phyloP scores from a whole-genome alignment of 1,284 basidiomycete genomes.

The Leccinum angustisporum region DNA sequence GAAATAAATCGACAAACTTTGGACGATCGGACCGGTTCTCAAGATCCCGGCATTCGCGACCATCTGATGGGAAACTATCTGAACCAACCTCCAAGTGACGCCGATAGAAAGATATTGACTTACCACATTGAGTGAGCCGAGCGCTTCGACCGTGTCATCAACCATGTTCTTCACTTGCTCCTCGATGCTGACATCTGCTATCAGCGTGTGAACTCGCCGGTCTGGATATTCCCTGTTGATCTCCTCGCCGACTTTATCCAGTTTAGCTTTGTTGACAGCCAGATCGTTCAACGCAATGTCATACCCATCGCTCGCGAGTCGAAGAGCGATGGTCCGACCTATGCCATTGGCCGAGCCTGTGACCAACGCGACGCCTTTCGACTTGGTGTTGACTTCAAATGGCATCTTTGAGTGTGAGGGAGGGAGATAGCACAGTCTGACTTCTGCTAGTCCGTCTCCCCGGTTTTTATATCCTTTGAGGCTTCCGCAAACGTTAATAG shows the following conservation, averaged over 20 bases:
- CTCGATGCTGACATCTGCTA: slow-evolving; percentile 38
- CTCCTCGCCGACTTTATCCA: slow-evolving; percentile 25
- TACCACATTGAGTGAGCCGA: slow-evolving; percentile 41
- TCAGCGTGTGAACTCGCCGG: slow-evolving; percentile 22
- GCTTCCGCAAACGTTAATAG: not conserved
- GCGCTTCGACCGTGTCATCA: slow-evolving; percentile 26
- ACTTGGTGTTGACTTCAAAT: not conserved
- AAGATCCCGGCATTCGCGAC: slow-evolving; percentile 40
- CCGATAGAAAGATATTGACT: slow-evolving; percentile 6
- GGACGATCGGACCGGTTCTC: slow-evolving; percentile 21
- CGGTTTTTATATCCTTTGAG: not conserved
- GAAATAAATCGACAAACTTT: slow-evolving; percentile 5
- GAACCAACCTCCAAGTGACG: not conserved
- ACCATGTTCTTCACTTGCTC: slow-evolving; percentile 39
- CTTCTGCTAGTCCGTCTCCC: not conserved
- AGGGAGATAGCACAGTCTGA: not conserved
- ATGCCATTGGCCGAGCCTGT: slow-evolving; percentile 40
- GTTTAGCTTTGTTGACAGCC: slow-evolving; percentile 13
- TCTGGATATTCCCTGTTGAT: slow-evolving; percentile 28
- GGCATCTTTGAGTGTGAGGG: slow-evolving; percentile 6
- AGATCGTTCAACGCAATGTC: slow-evolving; percentile 40
- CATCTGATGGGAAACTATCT: slow-evolving; percentile 27
- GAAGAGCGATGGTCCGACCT: slow-evolving; percentile 36
- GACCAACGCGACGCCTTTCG: slow-evolving; percentile 33
- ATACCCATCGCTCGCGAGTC: slow-evolving; percentile 39